A percentile compares a stretch with the other conserved stretches of the same genome.
Evolutionary conservation across 305 asterid genomes (phyloP).

Genomic region (Rubia balearica): DNA sequence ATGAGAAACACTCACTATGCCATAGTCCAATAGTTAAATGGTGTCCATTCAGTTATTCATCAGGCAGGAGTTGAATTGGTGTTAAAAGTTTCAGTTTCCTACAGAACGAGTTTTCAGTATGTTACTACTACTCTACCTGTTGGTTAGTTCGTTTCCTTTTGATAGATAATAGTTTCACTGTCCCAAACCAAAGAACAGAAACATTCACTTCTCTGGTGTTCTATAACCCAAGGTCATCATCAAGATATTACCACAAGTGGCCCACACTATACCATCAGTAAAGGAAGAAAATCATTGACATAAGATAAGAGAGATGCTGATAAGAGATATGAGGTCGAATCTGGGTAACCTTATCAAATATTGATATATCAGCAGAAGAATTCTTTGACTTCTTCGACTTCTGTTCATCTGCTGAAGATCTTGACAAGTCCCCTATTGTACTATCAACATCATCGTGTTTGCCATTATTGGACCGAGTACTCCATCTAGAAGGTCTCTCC

Average conservation of each 20-base stretch:
- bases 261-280: background rate
- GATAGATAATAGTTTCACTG: background rate
- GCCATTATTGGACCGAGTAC: constrained; percentile 29
- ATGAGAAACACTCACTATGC: background rate
- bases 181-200: background rate
- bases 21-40: background rate
- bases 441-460: constrained; percentile 33
- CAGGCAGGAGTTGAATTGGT: background rate
- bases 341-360: constrained; percentile 48
- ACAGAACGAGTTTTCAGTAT: background rate
- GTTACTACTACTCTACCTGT: background rate
- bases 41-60: background rate
- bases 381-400: constrained; percentile 32
- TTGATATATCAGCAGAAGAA: constrained; percentile 28
- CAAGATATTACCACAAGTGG: background rate
- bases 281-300: background rate
- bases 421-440: constrained; percentile 28
- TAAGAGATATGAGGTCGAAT: background rate
- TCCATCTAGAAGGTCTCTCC: constrained; percentile 32
- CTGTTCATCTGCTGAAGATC: constrained; percentile 30
- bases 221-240: background rate
- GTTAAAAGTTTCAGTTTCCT: background rate
- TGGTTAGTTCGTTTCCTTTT: background rate
- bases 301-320: background rate
- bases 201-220: background rate